These are phyloP conservation scores for Solanum bulbocastanum DNA, from an alignment of 257 asterid species.

Conservation along the genomic window DNA sequence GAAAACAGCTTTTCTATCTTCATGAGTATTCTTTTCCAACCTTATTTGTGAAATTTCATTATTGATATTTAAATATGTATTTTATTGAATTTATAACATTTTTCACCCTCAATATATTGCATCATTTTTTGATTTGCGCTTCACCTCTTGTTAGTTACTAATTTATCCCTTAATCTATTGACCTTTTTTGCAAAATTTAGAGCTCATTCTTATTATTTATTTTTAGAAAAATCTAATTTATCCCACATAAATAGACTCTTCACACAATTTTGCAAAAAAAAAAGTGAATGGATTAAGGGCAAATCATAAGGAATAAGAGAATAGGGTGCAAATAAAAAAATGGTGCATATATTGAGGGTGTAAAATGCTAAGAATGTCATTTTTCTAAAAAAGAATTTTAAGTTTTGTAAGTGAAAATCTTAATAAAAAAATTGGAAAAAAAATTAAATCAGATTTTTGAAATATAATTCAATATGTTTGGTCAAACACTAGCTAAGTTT, in stretches of 20 bases:
- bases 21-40: fast-evolving
- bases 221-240: too few species aligned
- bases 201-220: too few species aligned
- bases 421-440: neutral
- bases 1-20: too few species aligned
- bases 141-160: neutral
- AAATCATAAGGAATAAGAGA: too few species aligned
- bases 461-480: neutral
- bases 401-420: neutral
- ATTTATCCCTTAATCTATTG: neutral
- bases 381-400: neutral
- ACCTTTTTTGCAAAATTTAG: neutral
- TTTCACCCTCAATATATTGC: neutral
- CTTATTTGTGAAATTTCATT: neutral
- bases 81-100: neutral
- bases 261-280: too few species aligned
- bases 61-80: too few species aligned
- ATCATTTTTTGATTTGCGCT: neutral
- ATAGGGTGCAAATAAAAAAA: neutral
- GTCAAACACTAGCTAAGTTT: neutral
- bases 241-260: too few species aligned
- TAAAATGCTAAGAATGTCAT: neutral
- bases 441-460: neutral
- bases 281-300: too few species aligned
- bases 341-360: neutral